Base-by-base conservation (phyloP, 78 protist genomes). In the Mastigamoeba balamuthi region DNA sequence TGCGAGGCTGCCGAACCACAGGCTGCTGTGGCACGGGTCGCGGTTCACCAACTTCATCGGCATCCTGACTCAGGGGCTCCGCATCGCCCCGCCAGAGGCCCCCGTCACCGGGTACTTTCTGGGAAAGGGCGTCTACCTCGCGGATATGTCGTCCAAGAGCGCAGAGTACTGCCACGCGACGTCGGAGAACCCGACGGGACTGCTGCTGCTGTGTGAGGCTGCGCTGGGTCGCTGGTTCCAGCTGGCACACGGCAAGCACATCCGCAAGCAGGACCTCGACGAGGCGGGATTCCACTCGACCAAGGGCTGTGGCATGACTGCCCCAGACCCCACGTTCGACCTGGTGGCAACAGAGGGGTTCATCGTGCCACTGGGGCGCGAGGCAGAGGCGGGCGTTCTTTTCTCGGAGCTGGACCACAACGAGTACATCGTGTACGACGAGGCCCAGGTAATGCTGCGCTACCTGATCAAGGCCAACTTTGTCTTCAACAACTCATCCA, bases 121-220 rank as follows among this genome's bases (percentile, higher is more conserved):
- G 37, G 92, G 92, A 23, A 86, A 89, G 74, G 93, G 93, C 30
- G 28, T 89, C 36, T 89, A 89, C 74, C 48, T 86, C 30, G 91
- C 93, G 0, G 85, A 87, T 36, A 65, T 77, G 64, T 25, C 29
- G 28, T 5, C 83, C 70, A 87, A 87, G 72, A 37, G 77, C 6
- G 91, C 86, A 6, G 64, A 84, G 27, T 89, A 89, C 68, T 88
- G 92, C 68, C 33, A 37, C 44, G 40, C 90, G 29, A 7, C 40
- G 17, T 4, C 2, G 39, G 3, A n/a, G 28, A 52, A 70, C 33
- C 1, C 38, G 27, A 42, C 17, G 63, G 30, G 52, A 38, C 38
- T 75, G 35, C 48, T 88, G 72, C n/a, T 83, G 29, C 64, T 88
- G 66, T 40, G 81, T 66, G 91, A 88, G 28, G 92, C 74, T n/a